Base-by-base conservation (phyloP, 106 monocot genomes). In the Dioscorea alata region DNA sequence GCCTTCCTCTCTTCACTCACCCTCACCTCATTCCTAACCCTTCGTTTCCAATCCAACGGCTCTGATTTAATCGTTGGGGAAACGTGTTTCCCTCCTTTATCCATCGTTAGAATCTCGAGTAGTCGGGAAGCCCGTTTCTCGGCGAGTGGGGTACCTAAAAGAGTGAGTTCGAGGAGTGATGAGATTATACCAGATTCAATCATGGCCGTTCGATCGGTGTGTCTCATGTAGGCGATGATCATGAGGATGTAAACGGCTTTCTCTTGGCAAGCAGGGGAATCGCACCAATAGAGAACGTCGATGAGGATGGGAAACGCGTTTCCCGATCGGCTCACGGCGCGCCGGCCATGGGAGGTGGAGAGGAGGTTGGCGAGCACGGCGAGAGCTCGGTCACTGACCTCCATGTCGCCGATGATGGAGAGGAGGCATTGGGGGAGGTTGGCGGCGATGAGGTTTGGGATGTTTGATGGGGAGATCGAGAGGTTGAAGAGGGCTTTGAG, bases 401-500 rank as follows among this genome's bases (percentile, higher is more conserved):
- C 71, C 59, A 73, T 61, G 74, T 94, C 88, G 19, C 71, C 81
- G 23, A 86, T 24, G 9, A 80, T 63, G 13, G 81, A 59, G 5
- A 96, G 49, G 23, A 96, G 57, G 33, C 56, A 15, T 23, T 72
- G 75, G 34, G 84, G 83, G 33, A 88, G 56, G 8, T 75, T 84
- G 23, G 85, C 35, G 12, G 67, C 78, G 19, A 80, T 24, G 42
- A 94, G 75, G 33, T 21, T 64, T 12, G 76, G 35, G 23, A 71
- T 49, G 79, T 89, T 97, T 17, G 75, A n/a, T 3, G 75, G 49
- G 33, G 78, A 65, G 13, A 87, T 73, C 20, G 97, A 92, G 69
- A 97, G 96, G 79, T 97, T 97, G 70, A 83, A 81, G 48, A 97
- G 70, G 1, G 92, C 92, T 4, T 92, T 79, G 51, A 97, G 80